Conservation (phyloP, 169 alveolate species). For the Plasmodium cynomolgi region DNA sequence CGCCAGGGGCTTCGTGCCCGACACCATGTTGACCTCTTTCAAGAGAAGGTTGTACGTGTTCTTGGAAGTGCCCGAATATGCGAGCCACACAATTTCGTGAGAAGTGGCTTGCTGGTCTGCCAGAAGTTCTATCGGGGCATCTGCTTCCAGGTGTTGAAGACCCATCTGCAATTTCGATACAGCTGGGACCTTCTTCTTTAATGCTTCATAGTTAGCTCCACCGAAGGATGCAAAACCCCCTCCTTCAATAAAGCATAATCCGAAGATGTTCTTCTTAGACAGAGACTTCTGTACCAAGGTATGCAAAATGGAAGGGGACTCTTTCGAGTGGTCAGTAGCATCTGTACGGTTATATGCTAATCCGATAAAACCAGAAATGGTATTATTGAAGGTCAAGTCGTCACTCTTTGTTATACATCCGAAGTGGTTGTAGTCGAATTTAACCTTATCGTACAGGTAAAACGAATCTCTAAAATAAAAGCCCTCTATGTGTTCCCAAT, state of each 20-base stretch:
- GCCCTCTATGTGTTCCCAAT: constrained; percentile 19
- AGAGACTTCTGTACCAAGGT: constrained; percentile 6
- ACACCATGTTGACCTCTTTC: neutral
- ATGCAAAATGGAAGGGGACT: constrained; percentile 16
- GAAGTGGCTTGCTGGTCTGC: neutral
- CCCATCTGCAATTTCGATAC: neutral
- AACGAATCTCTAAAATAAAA: constrained; percentile 55
- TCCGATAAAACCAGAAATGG: constrained; percentile 47
- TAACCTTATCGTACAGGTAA: neutral
- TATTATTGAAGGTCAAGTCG: constrained; percentile 15
- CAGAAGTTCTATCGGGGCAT: neutral
- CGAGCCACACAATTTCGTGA: constrained; percentile 6
- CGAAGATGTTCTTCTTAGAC: constrained; percentile 46
- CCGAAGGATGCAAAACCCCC: constrained; percentile 59
- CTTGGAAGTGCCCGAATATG: neutral
- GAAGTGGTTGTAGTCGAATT: neutral
- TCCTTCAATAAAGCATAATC: constrained; percentile 23
- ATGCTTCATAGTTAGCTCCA: constrained; percentile 1
- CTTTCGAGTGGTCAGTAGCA: neutral
- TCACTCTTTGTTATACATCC: constrained; percentile 46
- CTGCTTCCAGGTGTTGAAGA: neutral
- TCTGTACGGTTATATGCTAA: neutral
- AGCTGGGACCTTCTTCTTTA: neutral
- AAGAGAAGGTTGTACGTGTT: neutral
- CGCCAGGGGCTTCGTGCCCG: neutral